Conservation (phyloP, 2,329 filamentous ascomycete genomes). For the Trichoderma asperellum region DNA sequence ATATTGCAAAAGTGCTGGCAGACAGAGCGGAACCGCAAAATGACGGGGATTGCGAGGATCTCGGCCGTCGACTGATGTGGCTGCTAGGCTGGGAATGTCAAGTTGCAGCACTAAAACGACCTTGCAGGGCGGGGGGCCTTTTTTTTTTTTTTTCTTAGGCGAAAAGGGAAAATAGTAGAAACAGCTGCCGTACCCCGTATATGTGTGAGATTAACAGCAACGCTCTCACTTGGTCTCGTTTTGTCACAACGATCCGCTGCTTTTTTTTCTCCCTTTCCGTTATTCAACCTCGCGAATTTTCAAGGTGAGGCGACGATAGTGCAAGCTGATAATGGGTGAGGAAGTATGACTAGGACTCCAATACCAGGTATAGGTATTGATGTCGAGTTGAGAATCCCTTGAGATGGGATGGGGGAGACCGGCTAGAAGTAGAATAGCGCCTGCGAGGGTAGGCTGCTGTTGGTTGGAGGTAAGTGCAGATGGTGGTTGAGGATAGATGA, state of each 20-base stretch:
- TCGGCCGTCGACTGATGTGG: slow-evolving; percentile 24
- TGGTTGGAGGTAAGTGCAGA: neutral
- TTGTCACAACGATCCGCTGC: neutral
- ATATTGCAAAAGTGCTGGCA: slow-evolving; percentile 10
- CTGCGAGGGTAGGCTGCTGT: neutral
- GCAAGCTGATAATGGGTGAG: too few species aligned
- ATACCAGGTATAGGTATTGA: neutral
- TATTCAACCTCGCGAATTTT: neutral
- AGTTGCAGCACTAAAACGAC: slow-evolving; percentile 26
- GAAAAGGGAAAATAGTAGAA: slow-evolving; percentile 13
- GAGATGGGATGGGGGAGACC: neutral
- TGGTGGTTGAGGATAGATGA: neutral
- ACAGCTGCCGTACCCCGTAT: neutral
- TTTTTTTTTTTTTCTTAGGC: neutral
- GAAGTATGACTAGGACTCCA: neutral
- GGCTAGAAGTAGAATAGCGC: slow-evolving; percentile 15
- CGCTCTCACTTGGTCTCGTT: neutral
- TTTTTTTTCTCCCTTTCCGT: neutral
- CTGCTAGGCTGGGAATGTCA: slow-evolving; percentile 27
- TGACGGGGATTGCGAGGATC: slow-evolving; percentile 27
- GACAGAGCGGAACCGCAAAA: slow-evolving; percentile 3
- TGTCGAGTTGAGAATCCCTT: neutral
- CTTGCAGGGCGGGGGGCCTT: slow-evolving; percentile 17
- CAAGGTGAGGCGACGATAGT: neutral
- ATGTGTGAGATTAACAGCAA: neutral